Evolutionary conservation across 2,329 filamentous ascomycete genomes (phyloP).

Genomic region (Colletotrichum navitas): DNA sequence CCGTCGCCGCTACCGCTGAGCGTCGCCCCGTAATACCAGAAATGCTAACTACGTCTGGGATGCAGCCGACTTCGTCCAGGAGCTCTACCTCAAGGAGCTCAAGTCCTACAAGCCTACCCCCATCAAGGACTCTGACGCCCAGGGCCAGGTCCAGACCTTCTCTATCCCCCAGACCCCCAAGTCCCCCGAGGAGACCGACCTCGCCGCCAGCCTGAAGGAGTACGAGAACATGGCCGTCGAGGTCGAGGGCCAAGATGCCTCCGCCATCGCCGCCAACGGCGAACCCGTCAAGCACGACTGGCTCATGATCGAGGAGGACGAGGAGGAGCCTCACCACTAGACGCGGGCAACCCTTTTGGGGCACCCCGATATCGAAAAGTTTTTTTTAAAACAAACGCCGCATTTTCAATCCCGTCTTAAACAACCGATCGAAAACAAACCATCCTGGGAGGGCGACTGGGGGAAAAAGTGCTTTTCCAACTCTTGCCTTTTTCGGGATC

Average conservation of each 20-base stretch:
- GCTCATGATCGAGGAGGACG: conserved; percentile 84
- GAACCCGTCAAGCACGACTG: conserved; percentile 75
- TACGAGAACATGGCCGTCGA: conserved; percentile 97
- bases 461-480: conserved; percentile 38
- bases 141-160: conserved; percentile 94
- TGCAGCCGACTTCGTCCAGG: conserved; percentile 95
- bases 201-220: conserved; percentile 90
- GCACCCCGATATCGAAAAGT: conserved; percentile 3
- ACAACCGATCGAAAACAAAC: conserved; percentile 22
- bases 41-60: conserved; percentile 20
- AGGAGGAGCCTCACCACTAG: conserved; percentile 65
- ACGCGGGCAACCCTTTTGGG: conserved; percentile 24
- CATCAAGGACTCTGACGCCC: conserved; percentile 87
- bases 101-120: conserved; percentile 91
- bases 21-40: background rate
- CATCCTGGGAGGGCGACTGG: background rate
- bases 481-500: background rate
- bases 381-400: conserved; percentile 2
- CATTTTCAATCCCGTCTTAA: conserved; percentile 5
- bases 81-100: conserved; percentile 96
- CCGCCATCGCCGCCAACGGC: conserved; percentile 66
- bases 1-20: conserved; percentile 1
- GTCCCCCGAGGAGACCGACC: conserved; percentile 94
- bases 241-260: conserved; percentile 85
- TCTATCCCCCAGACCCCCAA: conserved; percentile 80